phyloP scores from a whole-genome alignment of 2,329 filamentous ascomycete species.

The Diaporthe humulicola region DNA sequence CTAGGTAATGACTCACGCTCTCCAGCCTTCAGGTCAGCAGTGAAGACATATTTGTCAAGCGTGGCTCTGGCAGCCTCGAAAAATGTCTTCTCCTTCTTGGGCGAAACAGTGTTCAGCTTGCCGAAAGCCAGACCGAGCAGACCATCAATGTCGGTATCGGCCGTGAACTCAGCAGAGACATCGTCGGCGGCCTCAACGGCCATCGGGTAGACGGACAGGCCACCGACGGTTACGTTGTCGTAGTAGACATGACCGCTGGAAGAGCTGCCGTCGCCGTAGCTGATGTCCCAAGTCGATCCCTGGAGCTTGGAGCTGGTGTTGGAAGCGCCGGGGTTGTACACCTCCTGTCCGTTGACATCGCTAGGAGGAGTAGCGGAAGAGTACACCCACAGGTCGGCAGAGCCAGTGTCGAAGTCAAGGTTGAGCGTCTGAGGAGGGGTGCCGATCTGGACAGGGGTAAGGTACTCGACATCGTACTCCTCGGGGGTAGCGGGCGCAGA shows the following conservation, averaged over 20 bases:
- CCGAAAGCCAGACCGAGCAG: slow-evolving; percentile 61
- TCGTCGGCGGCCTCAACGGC: slow-evolving; percentile 59
- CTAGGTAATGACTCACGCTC: slow-evolving; percentile 46
- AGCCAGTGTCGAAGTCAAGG: slow-evolving; percentile 61
- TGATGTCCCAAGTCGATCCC: slow-evolving; percentile 57
- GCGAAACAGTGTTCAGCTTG: slow-evolving; percentile 59
- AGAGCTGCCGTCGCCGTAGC: slow-evolving; percentile 59
- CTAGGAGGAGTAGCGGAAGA: slow-evolving; percentile 44
- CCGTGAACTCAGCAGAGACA: slow-evolving; percentile 58
- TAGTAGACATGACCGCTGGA: slow-evolving; percentile 59
- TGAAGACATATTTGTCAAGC: slow-evolving; percentile 50
- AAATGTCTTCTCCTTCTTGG: slow-evolving; percentile 57
- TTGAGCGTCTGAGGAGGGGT: slow-evolving; percentile 57
- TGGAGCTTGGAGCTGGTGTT: slow-evolving; percentile 53
- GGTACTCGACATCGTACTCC: slow-evolving; percentile 51
- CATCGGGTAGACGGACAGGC: slow-evolving; percentile 56
- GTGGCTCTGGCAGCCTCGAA: slow-evolving; percentile 51
- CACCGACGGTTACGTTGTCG: slow-evolving; percentile 60
- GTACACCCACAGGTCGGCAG: slow-evolving; percentile 58
- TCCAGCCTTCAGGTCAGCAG: slow-evolving; percentile 50
- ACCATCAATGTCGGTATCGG: slow-evolving; percentile 56
- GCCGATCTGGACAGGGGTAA: slow-evolving; percentile 52
- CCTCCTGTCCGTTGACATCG: slow-evolving; percentile 53
- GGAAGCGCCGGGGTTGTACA: slow-evolving; percentile 56
- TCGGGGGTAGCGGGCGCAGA: slow-evolving; percentile 47